Conservation (phyloP, 2,329 filamentous ascomycete species). For the Pyrenochaeta sp. region DNA sequence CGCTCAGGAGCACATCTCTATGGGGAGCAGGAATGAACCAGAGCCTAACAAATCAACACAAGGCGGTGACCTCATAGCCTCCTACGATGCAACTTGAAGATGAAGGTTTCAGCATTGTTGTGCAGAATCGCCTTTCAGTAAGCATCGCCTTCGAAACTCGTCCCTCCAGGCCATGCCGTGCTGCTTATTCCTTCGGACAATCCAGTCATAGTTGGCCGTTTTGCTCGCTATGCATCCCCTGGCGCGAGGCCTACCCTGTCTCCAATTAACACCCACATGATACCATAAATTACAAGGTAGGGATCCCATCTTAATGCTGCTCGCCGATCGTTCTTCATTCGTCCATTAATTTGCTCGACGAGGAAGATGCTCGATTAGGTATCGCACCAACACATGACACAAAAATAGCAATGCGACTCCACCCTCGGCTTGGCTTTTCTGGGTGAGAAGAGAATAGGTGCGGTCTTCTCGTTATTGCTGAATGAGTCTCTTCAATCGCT, state of each 20-base stretch:
- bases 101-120: too few relatives aligned
- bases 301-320: background rate
- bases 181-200: background rate
- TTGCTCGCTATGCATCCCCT: background rate
- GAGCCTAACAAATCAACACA: background rate
- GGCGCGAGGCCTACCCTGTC: background rate
- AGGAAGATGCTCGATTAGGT: background rate
- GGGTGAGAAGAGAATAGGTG: too few relatives aligned
- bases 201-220: background rate
- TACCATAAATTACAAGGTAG: background rate
- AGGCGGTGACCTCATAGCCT: too few relatives aligned
- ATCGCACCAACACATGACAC: background rate
- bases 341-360: background rate
- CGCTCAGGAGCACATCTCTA: background rate
- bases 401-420: background rate
- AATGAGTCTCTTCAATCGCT: too few relatives aligned
- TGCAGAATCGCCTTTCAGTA: background rate
- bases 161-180: background rate
- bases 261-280: background rate
- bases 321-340: background rate
- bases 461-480: too few relatives aligned
- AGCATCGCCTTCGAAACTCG: background rate
- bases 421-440: too few relatives aligned
- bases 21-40: background rate
- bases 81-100: too few relatives aligned